Percentiles rank a stretch among this genome's conserved stretches.
Evolutionary conservation across 306 rosid genomes (phyloP).

Genomic region (Trifolium dubium): DNA sequence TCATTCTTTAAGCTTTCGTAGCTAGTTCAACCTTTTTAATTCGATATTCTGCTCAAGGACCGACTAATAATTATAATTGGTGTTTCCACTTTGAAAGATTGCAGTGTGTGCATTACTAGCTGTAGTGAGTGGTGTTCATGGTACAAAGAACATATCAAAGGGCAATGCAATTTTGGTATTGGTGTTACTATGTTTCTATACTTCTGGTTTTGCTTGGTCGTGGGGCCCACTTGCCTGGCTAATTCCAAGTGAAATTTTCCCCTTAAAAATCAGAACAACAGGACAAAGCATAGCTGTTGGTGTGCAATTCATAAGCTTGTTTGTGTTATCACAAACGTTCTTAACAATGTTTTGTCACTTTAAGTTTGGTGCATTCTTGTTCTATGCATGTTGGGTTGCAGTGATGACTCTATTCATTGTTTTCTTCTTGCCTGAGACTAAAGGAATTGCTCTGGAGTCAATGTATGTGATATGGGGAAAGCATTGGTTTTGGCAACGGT

Average conservation of each 20-base stretch:
- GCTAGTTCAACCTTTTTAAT: neutral
- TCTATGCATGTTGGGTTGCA: constrained; percentile 59
- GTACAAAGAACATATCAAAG: constrained; percentile 50
- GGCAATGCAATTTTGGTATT: constrained; percentile 49
- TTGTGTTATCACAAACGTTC: constrained; percentile 69
- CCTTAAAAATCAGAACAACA: constrained; percentile 46
- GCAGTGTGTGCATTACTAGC: constrained; percentile 57
- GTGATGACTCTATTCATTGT: constrained; percentile 58
- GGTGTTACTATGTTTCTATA: constrained; percentile 54
- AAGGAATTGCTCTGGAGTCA: constrained; percentile 60
- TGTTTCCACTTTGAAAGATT: constrained; percentile 34
- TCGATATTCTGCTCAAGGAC: too few relatives aligned
- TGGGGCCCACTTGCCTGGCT: constrained; percentile 74
- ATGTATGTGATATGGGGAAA: constrained; percentile 55
- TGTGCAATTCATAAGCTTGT: constrained; percentile 48
- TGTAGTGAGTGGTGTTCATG: constrained; percentile 46
- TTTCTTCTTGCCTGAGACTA: constrained; percentile 72
- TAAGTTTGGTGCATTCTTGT: constrained; percentile 67
- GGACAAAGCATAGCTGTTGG: constrained; percentile 63
- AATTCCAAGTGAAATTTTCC: constrained; percentile 67
- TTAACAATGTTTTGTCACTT: constrained; percentile 72
- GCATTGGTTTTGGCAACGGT: constrained; percentile 71
- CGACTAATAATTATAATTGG: neutral
- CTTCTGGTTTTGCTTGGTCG: constrained; percentile 69
- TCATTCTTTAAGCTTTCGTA: neutral